phyloP scores from a whole-genome alignment of 2,329 filamentous ascomycete genomes.

The Paracoccidioides brasiliensis region DNA sequence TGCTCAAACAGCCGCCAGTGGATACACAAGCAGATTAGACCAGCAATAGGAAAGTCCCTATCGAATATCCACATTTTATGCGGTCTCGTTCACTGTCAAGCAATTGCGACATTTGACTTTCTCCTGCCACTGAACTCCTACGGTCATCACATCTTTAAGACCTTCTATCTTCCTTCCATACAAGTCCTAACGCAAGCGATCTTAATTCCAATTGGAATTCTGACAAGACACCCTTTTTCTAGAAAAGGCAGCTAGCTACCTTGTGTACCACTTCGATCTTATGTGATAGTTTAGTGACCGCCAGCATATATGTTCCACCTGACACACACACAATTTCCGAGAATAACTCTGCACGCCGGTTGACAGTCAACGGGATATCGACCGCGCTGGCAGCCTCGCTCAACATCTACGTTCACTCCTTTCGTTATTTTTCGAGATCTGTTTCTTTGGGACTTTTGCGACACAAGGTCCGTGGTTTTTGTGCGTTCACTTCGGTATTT shows the following conservation, averaged over 20 bases:
- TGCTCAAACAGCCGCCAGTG: background rate
- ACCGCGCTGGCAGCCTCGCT: background rate
- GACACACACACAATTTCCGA: background rate
- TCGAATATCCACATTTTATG: background rate
- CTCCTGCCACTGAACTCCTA: background rate
- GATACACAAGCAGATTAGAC: no score
- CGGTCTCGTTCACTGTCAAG: background rate
- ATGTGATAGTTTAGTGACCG: background rate
- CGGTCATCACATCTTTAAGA: background rate
- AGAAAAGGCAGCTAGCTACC: background rate
- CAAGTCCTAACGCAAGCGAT: background rate
- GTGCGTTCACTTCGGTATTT: background rate
- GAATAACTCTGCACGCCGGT: background rate
- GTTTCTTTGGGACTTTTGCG: background rate
- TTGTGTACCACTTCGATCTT: background rate
- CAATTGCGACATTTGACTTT: background rate
- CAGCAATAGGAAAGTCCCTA: no score
- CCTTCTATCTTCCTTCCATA: background rate
- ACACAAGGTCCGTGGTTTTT: background rate
- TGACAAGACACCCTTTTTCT: background rate
- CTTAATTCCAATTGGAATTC: background rate
- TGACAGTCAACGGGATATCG: background rate
- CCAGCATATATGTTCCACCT: background rate
- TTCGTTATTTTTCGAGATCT: background rate
- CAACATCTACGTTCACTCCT: background rate